Evolutionary conservation across 169 alveolate species (phyloP), one percentile per base, ranked within the genome.

Genomic region (Plasmodium coatneyi): DNA sequence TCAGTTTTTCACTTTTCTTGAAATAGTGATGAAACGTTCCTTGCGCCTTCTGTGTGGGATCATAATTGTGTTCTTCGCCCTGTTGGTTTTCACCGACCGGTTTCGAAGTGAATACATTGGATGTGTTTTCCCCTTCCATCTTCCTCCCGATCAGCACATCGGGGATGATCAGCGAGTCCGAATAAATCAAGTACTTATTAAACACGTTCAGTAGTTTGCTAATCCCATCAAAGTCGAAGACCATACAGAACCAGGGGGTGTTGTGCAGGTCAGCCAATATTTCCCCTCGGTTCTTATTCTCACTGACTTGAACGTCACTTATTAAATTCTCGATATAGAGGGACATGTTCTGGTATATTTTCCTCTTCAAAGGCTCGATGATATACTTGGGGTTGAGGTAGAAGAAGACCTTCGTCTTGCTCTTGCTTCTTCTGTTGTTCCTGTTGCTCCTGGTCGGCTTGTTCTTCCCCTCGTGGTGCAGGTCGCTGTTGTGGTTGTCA

Each of bases 211-310:
- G 34, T 22, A 90, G 36, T 90, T 90, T 90, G 36, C 94, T 90
- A 52, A 90, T 90, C 0, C 84, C 94, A 80, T 90, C 94, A 49
- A 90, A 90, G 36, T 90, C 94, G 19, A 90, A 90, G 1, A 90
- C 54, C 91, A 80, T 79, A 32, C 90, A 90, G 52, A 90, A 90
- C 94, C 94, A 90, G 12, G 94, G 80, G 2, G 94, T 90, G 43
- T 79, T 80, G 19, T 90, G 94, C 1, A 90, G 52, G 28, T 90
- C 41, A 30, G 82, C 30, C 41, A 90, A 71, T 9, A 90, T 90
- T 6, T 90, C 91, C 30, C 84, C 91, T 43, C 94, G 46, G 36
- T 90, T 71, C 70, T 90, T 90, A 90, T 90, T 90, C 54, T 90
- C 92, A 10, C 74, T 90, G 5, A 46, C 54, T 90, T 90, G 71